Evolutionary conservation across 1,284 basidiomycete genomes (phyloP), one percentile per base, ranked within the genome.

Genomic region (Lignosus rhinocerotis): DNA sequence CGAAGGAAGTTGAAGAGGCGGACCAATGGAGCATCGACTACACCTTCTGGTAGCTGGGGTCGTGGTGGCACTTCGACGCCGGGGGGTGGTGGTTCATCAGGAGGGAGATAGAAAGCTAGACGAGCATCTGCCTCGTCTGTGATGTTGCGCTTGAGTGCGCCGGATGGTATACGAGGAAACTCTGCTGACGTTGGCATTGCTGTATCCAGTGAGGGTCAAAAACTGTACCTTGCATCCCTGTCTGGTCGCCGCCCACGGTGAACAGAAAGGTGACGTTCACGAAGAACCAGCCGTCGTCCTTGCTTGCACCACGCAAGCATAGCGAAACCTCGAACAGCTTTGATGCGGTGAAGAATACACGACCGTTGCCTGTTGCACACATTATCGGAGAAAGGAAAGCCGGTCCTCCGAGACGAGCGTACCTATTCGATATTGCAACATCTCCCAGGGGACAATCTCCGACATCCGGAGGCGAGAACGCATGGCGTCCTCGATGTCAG

Each of bases 1-100:
- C 92, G 90, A 36, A 93, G 78, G 65, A 93, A 90, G 67, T 93
- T 93, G 72, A 81, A 93, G 10, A 92, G 67, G 41, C 91, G 82
- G 10, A 92, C 81, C 14, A 93, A 81, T n/a, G 92, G 91, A 19
- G 90, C 79, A 65, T 93, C 91, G 6, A 85, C 76, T 17, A 83
- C 76, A 44, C 83, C 84, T 46, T 80, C 77, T 0, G 85, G 81
- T 25, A 91, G 72, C 64, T 83, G 78, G 2, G 84, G 85, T 55
- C 73, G 76, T 49, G 78, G 76, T 21, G 82, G 78, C 7, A 75
- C 60, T 36, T 83, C 79, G 3, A 75, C 63, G n/a, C 76, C 79
- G 32, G 79, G 78, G 25, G 76, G 76, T 46, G 69, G 70, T 48
- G 72, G 71, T 0, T 67, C 66, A 19, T 78, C 76, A 41, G 76